A percentile compares a stretch with the other conserved stretches of the same genome.
These are phyloP conservation scores for Talaromyces sp. DNA, from an alignment of 2,329 filamentous ascomycete genomes.

Conservation along the genomic window DNA sequence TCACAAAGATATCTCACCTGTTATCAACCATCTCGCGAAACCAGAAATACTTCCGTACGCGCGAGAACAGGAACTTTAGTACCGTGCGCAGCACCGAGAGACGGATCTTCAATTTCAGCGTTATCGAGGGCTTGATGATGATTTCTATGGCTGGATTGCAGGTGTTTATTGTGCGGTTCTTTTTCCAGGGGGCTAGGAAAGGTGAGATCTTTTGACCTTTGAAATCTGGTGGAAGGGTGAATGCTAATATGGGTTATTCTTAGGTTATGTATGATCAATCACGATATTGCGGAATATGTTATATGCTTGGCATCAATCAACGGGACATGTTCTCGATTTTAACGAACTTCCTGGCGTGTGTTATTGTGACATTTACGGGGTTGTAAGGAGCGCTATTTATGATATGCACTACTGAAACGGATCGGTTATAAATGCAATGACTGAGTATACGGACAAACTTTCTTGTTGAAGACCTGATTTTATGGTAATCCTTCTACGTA, in stretches of 20 bases:
- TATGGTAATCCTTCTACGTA: neutral
- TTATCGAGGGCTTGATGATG: constrained; percentile 89
- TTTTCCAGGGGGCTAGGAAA: constrained; percentile 85
- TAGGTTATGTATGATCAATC: constrained; percentile 9
- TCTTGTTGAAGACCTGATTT: neutral
- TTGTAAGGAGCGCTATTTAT: neutral
- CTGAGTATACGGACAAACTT: neutral
- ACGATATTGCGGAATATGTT: neutral
- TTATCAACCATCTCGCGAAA: constrained; percentile 92
- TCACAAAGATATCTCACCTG: constrained; percentile 90
- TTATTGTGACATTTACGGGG: neutral
- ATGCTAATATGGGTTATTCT: neutral
- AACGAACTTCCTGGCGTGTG: constrained; percentile 1
- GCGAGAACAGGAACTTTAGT: constrained; percentile 98
- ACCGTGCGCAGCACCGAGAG: constrained; percentile 94
- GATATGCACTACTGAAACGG: neutral
- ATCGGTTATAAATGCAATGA: neutral
- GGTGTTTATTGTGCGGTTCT: constrained; percentile 96
- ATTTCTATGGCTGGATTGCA: constrained; percentile 92
- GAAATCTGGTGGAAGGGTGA: neutral
- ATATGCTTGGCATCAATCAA: neutral
- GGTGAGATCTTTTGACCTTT: constrained; percentile 40
- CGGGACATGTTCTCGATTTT: neutral
- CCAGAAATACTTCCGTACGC: constrained; percentile 98
- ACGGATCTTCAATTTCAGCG: constrained; percentile 94